Evolutionary conservation across 768 basidiomycete species (phyloP), one percentile per base, ranked within the genome.

Genomic region (Phlebiopsis gigantea): DNA sequence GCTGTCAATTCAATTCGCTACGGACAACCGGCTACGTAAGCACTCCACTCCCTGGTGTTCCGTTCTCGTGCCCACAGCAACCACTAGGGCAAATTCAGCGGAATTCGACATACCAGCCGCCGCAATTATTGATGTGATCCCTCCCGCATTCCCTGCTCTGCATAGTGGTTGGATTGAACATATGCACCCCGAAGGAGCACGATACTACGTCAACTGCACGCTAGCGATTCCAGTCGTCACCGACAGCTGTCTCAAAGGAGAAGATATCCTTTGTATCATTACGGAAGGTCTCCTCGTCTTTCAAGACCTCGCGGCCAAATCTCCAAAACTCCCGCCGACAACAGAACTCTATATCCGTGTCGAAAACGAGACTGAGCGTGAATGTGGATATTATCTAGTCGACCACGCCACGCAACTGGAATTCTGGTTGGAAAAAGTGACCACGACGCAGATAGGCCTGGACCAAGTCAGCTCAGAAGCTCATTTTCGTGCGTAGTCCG

Each of bases 241-340:
- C 8, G 50, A 51, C 58, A 65, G 69, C 1, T 78, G 73, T 57
- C 74, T 89, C 4, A 29, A 72, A 34, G 77, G 77, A 54, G 75
- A 75, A 1, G 72, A 87, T 58, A 77, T 90, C 19, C 90, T 87
- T 62, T 82, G 77, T 1, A 84, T 80, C 60, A 69, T 84, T 46
- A 51, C 30, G 30, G 50, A 51, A 22, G 59, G 55, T 4, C 12
- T 60, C 5, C 10, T 12, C 29, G 25, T 12, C 2, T 25, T 52
- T 7, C 24, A 44, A 8, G 12, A 0, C 1, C 30, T 48, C 4
- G 42, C 39, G 1, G 4, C 39, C 1, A 31, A 43, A 14, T n/a
- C 50, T 2, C 21, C 41, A 12, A 30, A 43, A 24, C 19, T 63
- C 0, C 60, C 61, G 4, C 24, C 56, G 48, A 57, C 19, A 55